Evolutionary conservation across 164 flowering plant species (phyloP).

Genomic region (Litsea cubeba): DNA sequence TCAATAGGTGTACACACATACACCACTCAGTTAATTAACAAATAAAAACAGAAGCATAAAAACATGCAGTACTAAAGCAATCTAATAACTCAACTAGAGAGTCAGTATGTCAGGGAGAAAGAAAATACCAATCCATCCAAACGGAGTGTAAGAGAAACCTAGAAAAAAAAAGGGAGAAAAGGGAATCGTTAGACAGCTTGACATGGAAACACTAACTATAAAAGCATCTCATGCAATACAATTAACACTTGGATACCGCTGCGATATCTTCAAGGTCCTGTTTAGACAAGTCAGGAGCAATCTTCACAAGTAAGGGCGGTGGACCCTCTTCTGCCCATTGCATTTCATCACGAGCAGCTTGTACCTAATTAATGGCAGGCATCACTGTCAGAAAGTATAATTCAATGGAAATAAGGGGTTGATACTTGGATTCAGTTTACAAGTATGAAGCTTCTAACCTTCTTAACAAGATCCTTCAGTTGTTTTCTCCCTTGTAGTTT

Average conservation of each 20-base stretch:
- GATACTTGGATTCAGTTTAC: background rate
- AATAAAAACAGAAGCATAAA: background rate
- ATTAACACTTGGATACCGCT: conserved; percentile 44
- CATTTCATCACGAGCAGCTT: conserved; percentile 99
- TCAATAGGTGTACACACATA: background rate
- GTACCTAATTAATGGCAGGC: conserved; percentile 47
- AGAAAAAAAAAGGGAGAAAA: conserved; percentile 11
- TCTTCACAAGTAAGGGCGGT: conserved; percentile 95
- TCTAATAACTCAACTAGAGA: background rate
- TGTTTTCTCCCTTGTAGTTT: conserved; percentile 96
- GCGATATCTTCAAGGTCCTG: conserved; percentile 99
- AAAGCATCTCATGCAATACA: background rate
- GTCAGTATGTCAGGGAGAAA: background rate
- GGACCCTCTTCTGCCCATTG: conserved; percentile 99
- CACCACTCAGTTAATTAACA: background rate
- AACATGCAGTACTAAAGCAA: background rate
- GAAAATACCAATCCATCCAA: conserved; percentile 89
- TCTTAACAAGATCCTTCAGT: conserved; percentile 90
- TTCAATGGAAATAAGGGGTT: background rate
- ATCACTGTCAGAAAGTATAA: background rate
- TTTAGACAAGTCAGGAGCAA: conserved; percentile 91
- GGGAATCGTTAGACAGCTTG: conserved; percentile 11
- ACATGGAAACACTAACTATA: background rate
- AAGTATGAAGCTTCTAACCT: conserved; percentile 37
- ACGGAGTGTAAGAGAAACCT: conserved; percentile 94